Conservation (phyloP, 2,329 filamentous ascomycete genomes). For the Periconia sp. region DNA sequence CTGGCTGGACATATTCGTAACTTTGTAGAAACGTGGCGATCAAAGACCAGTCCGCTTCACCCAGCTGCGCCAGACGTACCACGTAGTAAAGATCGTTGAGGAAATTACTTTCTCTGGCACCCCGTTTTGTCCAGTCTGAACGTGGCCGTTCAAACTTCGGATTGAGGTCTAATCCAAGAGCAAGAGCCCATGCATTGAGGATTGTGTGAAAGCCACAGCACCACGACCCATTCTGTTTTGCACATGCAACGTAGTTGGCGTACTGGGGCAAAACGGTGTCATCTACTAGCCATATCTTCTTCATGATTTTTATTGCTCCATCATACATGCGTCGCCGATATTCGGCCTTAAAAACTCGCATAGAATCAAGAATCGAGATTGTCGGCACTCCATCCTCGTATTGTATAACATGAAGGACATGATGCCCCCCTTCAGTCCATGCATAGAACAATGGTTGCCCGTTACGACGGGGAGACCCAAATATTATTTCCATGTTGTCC, state of each 20-base stretch:
- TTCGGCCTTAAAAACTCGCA: not conserved
- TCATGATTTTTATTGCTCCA: not conserved
- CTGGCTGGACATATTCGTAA: constrained; percentile 2
- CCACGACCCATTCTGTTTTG: constrained; percentile 3
- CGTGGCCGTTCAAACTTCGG: not conserved
- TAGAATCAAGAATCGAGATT: constrained; percentile 14
- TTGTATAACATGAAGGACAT: constrained; percentile 14
- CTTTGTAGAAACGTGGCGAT: constrained; percentile 18
- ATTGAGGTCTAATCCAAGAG: constrained; percentile 19
- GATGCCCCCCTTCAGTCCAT: not conserved
- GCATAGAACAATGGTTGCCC: constrained; percentile 12
- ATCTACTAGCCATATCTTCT: no score
- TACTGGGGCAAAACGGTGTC: not conserved
- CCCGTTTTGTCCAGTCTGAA: constrained; percentile 2
- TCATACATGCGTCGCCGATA: not conserved
- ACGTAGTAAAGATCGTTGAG: constrained; percentile 6
- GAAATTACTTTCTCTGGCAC: not conserved
- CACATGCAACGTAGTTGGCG: constrained; percentile 4
- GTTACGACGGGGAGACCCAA: not conserved
- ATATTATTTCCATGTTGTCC: no score
- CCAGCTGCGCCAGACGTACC: constrained; percentile 10
- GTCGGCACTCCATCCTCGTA: constrained; percentile 5
- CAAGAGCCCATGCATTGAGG: constrained; percentile 22
- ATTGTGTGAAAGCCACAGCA: constrained; percentile 19
- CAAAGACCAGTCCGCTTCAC: constrained; percentile 12